Evolutionary conservation across 768 basidiomycete species (phyloP), one percentile per base, ranked within the genome.

Genomic region (Phanerochaete carnosa): DNA sequence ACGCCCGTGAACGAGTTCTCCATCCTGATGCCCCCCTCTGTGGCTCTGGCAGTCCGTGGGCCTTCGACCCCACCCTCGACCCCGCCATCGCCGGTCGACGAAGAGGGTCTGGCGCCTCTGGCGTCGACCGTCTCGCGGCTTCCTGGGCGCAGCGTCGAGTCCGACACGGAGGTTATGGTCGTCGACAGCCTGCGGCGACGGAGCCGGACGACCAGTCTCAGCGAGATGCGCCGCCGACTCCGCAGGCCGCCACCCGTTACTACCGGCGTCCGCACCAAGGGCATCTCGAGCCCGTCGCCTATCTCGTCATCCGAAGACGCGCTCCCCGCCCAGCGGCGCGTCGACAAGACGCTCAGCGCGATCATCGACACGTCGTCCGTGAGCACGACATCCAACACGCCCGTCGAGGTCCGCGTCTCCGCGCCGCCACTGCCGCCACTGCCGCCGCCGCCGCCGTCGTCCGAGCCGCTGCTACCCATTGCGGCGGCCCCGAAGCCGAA

Each of bases 1-100:
- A 66, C 58, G 16, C 65, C 57, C n/a, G 60, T 25, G 43, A 63
- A 45, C 12, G 68, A 69, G 33, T 69, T 67, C 47, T 63, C 70
- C 0, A 45, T 66, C 19, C 49, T 68, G 35, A 64, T 60, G 22
- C 58, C 60, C 5, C 66, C 66, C 33, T 47, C 29, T 5, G 3
- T 43, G 19, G 9, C 45, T 45, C n/a, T n/a, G 43, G 7, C 26
- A 32, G 39, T 61, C 65, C 25, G 57, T 60, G 50, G 8, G 54
- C 47, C 9, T 55, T 4, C 45, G 19, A 35, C 47, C 30, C 51
- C 39, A 9, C 55, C 28, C 49, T 54, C 9, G 2, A 57, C 25
- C 29, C 45, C 11, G 19, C 19, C 4, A n/a, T n/a, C n/a, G n/a
- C n/a, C n/a, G n/a, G n/a, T n/a, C 5, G 39, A 43, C 39, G 25